phyloP scores from a whole-genome alignment of 345 rosid species.

The Lepidium africanum region DNA sequence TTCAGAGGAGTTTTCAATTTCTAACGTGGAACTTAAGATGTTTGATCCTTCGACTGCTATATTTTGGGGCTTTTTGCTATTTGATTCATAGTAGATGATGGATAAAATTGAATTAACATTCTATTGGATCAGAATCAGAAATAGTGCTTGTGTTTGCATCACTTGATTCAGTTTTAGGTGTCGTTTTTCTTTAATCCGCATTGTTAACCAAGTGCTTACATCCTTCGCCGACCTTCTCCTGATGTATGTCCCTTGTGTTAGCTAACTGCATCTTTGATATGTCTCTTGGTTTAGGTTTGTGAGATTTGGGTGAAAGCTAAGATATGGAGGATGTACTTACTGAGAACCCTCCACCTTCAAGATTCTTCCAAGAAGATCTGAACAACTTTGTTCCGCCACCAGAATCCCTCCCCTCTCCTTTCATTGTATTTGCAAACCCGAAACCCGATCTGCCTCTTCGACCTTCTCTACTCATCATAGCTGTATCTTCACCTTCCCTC shows the following conservation, averaged over 20 bases:
- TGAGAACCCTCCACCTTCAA: constrained; percentile 89
- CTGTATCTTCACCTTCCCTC: constrained; percentile 67
- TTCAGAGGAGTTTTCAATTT: neutral
- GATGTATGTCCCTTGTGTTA: neutral
- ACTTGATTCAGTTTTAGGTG: neutral
- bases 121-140: neutral
- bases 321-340: constrained; percentile 88
- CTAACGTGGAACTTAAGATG: neutral
- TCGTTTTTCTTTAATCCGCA: neutral
- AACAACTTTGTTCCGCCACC: constrained; percentile 59
- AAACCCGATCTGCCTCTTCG: constrained; percentile 47
- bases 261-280: neutral
- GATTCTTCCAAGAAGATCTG: constrained; percentile 92
- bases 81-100: neutral
- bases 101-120: neutral
- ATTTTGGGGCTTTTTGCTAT: neutral
- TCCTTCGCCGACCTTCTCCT: neutral
- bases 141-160: neutral
- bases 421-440: constrained; percentile 52
- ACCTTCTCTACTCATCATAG: constrained; percentile 63
- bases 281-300: neutral
- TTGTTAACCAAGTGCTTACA: neutral
- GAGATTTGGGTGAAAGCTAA: neutral
- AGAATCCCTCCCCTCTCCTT: constrained; percentile 58
- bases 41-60: neutral